Conservation (phyloP, 2,329 filamentous ascomycete genomes). For the Coniochaeta sp. region DNA sequence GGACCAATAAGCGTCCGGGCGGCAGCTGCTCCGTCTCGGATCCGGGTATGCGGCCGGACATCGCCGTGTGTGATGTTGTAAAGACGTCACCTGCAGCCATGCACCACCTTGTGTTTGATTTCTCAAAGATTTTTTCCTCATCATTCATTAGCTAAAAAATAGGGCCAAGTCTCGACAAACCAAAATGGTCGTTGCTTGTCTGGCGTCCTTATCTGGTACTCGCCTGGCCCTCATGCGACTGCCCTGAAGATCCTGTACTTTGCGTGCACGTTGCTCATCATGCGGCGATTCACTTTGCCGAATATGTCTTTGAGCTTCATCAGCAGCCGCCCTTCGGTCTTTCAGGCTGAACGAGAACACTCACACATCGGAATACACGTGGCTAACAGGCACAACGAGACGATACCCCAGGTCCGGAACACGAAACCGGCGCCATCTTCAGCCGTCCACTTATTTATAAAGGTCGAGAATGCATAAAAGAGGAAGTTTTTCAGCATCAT, state of each 20-base stretch:
- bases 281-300: conserved; percentile 1
- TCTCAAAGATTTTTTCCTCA: background rate
- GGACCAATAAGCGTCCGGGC: background rate
- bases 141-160: background rate
- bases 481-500: conserved; percentile 27
- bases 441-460: conserved; percentile 21
- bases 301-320: background rate
- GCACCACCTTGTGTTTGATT: background rate
- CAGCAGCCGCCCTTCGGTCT: background rate
- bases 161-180: background rate
- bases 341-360: conserved; percentile 6
- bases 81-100: background rate
- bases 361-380: conserved; percentile 26
- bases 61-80: background rate
- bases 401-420: conserved; percentile 20
- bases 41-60: background rate
- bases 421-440: conserved; percentile 17
- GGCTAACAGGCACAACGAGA: conserved; percentile 18
- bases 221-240: background rate
- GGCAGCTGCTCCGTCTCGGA: background rate
- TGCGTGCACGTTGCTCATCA: conserved; percentile 2
- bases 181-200: background rate
- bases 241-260: conserved; percentile 2
- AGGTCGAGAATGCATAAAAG: conserved; percentile 23
- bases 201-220: background rate